phyloP scores from a whole-genome alignment of 2,329 filamentous ascomycete species.

The Trichophyton simii region DNA sequence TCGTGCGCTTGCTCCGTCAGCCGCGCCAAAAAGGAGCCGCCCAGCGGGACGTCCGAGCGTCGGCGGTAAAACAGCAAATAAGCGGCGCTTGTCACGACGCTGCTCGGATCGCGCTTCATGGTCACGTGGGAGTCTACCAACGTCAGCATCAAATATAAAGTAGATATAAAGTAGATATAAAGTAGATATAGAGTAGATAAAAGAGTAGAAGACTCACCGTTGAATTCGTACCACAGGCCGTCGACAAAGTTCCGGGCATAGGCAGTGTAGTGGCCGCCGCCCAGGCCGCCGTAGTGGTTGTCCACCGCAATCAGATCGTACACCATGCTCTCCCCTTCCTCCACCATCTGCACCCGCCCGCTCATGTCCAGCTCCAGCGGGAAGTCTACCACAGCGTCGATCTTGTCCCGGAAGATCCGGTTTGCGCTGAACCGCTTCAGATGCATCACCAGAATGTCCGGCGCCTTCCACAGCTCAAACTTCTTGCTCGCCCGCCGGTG shows the following conservation, averaged over 20 bases:
- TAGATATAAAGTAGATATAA: background rate
- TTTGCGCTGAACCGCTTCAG: conserved; percentile 89
- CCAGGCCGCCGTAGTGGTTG: conserved; percentile 85
- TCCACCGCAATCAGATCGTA: conserved; percentile 95
- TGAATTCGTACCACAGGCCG: conserved; percentile 88
- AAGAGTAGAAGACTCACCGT: conserved; percentile 50
- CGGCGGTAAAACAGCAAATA: conserved; percentile 95
- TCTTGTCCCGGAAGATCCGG: conserved; percentile 72
- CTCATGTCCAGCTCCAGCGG: conserved; percentile 77
- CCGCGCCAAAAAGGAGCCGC: conserved; percentile 60
- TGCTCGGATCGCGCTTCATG: conserved; percentile 45
- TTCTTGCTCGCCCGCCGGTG: conserved; percentile 88
- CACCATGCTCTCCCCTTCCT: conserved; percentile 66
- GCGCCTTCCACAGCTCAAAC: conserved; percentile 91
- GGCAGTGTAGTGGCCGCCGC: conserved; percentile 92
- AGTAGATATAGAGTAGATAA: background rate
- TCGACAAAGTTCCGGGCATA: conserved; percentile 87
- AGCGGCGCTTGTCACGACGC: conserved; percentile 61
- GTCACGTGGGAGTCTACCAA: conserved; percentile 60
- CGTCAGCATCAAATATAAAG: background rate
- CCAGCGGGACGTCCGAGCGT: conserved; percentile 62
- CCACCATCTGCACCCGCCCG: conserved; percentile 62
- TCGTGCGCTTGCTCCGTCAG: conserved; percentile 54
- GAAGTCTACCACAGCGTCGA: conserved; percentile 84
- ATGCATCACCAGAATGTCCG: conserved; percentile 89